Evolutionary conservation across 768 basidiomycete species (phyloP).

Genomic region (Leccinum rimulosum): DNA sequence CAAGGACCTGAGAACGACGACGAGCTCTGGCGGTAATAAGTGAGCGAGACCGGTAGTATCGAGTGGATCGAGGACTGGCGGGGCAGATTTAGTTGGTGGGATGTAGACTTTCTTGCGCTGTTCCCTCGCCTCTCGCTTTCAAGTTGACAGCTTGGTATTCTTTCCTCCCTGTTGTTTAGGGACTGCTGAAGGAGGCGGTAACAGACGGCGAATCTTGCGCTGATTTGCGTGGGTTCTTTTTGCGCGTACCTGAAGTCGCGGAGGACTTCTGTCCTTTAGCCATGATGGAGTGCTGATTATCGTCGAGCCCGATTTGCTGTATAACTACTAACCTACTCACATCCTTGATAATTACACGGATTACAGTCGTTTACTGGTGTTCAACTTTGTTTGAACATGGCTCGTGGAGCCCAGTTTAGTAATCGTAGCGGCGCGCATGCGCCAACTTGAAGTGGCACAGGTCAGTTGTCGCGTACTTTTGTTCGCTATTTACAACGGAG

Average conservation of each 20-base stretch:
- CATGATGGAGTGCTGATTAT: conserved; percentile 29
- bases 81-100: conserved; percentile 76
- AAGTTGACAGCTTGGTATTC: conserved; percentile 43
- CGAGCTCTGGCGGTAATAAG: conserved; percentile 72
- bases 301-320: not conserved
- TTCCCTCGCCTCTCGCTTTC: conserved; percentile 53
- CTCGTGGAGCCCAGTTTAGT: too few species aligned
- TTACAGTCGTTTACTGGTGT: not conserved
- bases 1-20: conserved; percentile 76
- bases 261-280: conserved; percentile 64
- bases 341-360: not conserved
- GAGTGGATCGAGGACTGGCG: conserved; percentile 78
- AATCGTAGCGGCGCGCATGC: too few species aligned
- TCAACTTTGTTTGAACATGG: too few species aligned
- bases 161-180: conserved; percentile 46
- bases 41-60: conserved; percentile 79
- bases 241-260: conserved; percentile 81
- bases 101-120: conserved; percentile 85
- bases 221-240: conserved; percentile 87
- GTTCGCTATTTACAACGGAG: too few species aligned
- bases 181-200: conserved; percentile 35
- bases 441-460: too few species aligned
- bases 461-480: too few species aligned
- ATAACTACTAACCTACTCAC: not conserved
- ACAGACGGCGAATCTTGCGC: conserved; percentile 29